Percentiles rank a stretch among this genome's conserved stretches.
phyloP scores from a whole-genome alignment of 2,329 filamentous ascomycete species.

The Paraphaeosphaeria sporulosa region DNA sequence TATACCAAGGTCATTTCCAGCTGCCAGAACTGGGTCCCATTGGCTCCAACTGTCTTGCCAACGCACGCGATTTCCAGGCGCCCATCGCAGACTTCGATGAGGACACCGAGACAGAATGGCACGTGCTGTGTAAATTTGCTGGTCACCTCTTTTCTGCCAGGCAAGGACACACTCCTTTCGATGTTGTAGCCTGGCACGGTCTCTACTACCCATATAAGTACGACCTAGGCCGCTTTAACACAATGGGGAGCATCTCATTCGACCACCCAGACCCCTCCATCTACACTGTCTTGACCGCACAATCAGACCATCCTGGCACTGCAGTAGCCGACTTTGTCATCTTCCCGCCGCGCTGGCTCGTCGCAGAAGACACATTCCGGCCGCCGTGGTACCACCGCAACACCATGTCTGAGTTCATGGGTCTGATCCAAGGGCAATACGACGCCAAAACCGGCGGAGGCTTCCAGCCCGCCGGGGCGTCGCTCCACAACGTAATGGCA shows the following conservation, averaged over 20 bases:
- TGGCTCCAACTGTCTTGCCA: slow-evolving; percentile 71
- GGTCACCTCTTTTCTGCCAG: slow-evolving; percentile 67
- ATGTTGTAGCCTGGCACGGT: slow-evolving; percentile 77
- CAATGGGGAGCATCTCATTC: slow-evolving; percentile 63
- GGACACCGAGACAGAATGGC: slow-evolving; percentile 63
- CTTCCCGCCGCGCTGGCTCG: slow-evolving; percentile 76
- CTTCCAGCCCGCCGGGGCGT: slow-evolving; percentile 69
- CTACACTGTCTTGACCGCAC: slow-evolving; percentile 72
- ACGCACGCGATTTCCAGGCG: slow-evolving; percentile 69
- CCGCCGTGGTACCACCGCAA: slow-evolving; percentile 78
- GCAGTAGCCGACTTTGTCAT: slow-evolving; percentile 74
- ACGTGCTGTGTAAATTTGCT: slow-evolving; percentile 67
- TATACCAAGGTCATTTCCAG: slow-evolving; percentile 70
- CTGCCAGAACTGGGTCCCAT: slow-evolving; percentile 73
- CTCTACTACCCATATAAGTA: slow-evolving; percentile 70
- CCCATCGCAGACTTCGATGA: slow-evolving; percentile 67
- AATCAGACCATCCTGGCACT: slow-evolving; percentile 61
- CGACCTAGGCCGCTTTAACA: slow-evolving; percentile 66
- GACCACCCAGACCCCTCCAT: slow-evolving; percentile 74
- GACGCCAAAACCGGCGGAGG: slow-evolving; percentile 66
- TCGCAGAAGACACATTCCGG: slow-evolving; percentile 73
- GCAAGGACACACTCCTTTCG: slow-evolving; percentile 72
- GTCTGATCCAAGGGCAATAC: slow-evolving; percentile 68
- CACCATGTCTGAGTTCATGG: slow-evolving; percentile 75
- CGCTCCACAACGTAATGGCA: slow-evolving; percentile 77